These are phyloP conservation scores for Termitomyces sp. DNA, from an alignment of 1,284 basidiomycete genomes.

Conservation along the genomic window DNA sequence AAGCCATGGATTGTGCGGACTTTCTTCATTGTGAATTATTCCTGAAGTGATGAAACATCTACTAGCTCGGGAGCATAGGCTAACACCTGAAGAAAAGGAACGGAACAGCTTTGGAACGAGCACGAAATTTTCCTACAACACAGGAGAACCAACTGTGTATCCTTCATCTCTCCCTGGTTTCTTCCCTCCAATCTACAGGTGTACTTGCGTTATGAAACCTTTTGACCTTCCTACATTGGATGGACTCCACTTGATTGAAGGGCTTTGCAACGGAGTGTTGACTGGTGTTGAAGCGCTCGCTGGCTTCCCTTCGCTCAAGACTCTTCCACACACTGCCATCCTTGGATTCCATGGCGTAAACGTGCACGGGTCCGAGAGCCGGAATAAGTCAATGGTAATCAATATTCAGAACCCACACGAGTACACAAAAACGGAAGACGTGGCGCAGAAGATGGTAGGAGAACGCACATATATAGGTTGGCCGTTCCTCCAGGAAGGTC, in stretches of 20 bases:
- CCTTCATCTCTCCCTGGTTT: conserved; percentile 92
- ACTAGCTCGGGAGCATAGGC: conserved; percentile 67
- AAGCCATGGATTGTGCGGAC: conserved; percentile 71
- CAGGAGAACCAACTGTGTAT: conserved; percentile 62
- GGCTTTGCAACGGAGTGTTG: conserved; percentile 85
- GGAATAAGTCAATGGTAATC: conserved; percentile 91
- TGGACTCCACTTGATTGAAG: conserved; percentile 81
- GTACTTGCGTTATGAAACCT: conserved; percentile 71
- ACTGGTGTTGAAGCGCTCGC: conserved; percentile 86
- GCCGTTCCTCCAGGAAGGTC: conserved; percentile 94
- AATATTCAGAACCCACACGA: conserved; percentile 78
- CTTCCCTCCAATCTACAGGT: conserved; percentile 88
- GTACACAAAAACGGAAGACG: conserved; percentile 59
- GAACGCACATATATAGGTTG: conserved; percentile 81
- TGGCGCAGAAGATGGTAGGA: conserved; percentile 75
- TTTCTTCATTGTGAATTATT: neutral
- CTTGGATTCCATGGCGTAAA: conserved; percentile 89
- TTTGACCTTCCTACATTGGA: conserved; percentile 88
- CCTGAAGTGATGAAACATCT: neutral
- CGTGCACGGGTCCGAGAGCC: conserved; percentile 86
- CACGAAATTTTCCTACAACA: conserved; percentile 74
- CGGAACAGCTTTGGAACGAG: conserved; percentile 82
- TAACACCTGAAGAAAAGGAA: conserved; percentile 72
- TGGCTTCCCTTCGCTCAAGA: conserved; percentile 94
- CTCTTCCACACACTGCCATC: conserved; percentile 73